A percentile compares a stretch with the other conserved stretches of the same genome.
Conservation (phyloP, 75 land plant genomes). For the Adiantum capillusveneris region DNA sequence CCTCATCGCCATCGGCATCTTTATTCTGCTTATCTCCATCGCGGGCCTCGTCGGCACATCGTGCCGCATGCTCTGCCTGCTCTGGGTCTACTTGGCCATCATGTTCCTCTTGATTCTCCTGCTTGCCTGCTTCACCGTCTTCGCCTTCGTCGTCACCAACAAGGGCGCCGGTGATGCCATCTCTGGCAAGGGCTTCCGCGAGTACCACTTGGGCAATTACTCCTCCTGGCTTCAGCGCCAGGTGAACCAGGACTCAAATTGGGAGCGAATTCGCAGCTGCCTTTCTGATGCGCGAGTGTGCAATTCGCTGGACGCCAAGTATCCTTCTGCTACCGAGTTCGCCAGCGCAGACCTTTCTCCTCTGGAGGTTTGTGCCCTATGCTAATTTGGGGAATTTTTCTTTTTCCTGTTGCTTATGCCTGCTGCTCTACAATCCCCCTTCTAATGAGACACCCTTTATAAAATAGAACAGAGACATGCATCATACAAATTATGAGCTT, state of each 20-base stretch:
- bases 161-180: constrained; percentile 29
- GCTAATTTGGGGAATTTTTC: too few species aligned
- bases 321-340: constrained; percentile 14
- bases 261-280: constrained; percentile 15
- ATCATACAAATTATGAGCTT: too few species aligned
- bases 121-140: constrained; percentile 15
- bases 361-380: constrained; percentile 31
- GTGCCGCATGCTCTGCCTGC: constrained; percentile 13
- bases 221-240: constrained; percentile 21
- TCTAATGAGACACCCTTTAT: too few species aligned
- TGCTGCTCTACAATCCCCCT: too few species aligned
- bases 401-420: too few species aligned
- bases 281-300: constrained; percentile 30
- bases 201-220: constrained; percentile 30
- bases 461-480: too few species aligned
- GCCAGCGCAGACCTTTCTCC: constrained; percentile 20
- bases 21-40: constrained; percentile 10
- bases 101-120: constrained; percentile 23
- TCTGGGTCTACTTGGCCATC: constrained; percentile 16
- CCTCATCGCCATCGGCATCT: constrained; percentile 17
- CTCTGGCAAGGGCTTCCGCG: constrained; percentile 19
- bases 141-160: constrained; percentile 34
- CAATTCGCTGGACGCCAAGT: neutral
- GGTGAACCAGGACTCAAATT: constrained; percentile 10
- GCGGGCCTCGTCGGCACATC: constrained; percentile 21